Percentiles rank a stretch among this genome's conserved stretches.
phyloP scores from a whole-genome alignment of 257 asterid species.

The Salvia hispanica region DNA sequence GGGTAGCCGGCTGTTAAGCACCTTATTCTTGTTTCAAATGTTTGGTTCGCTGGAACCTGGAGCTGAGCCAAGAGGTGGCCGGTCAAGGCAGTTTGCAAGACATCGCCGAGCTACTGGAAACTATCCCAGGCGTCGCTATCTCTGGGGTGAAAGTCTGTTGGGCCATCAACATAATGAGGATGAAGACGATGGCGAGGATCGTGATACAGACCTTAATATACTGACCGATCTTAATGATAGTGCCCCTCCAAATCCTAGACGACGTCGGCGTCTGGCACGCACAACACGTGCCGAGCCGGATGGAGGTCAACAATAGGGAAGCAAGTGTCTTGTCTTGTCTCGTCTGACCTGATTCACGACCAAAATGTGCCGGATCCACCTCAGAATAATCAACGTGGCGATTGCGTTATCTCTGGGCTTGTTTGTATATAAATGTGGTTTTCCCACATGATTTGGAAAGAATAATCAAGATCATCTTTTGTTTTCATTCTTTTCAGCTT shows the following conservation, averaged over 20 bases:
- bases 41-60: constrained; percentile 65
- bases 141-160: constrained; percentile 78
- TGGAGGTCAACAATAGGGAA: constrained; percentile 25
- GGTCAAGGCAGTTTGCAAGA: constrained; percentile 70
- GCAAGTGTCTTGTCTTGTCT: not conserved
- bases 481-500: constrained; percentile 3
- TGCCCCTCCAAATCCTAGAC: constrained; percentile 39
- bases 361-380: not conserved
- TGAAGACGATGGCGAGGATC: constrained; percentile 34
- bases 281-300: constrained; percentile 32
- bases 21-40: constrained; percentile 84
- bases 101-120: constrained; percentile 54
- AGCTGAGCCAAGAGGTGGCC: constrained; percentile 56
- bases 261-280: constrained; percentile 52
- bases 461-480: constrained; percentile 14
- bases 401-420: not conserved
- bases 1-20: constrained; percentile 65
- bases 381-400: not conserved
- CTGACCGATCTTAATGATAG: constrained; percentile 46
- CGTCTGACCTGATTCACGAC: not conserved
- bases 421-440: constrained; percentile 20
- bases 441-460: constrained; percentile 10
- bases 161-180: constrained; percentile 52
- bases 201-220: constrained; percentile 37
- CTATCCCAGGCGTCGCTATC: constrained; percentile 62